Evolutionary conservation across 2,329 filamentous ascomycete genomes (phyloP), one percentile per base, ranked within the genome.

Genomic region (Byssothecium circinans): DNA sequence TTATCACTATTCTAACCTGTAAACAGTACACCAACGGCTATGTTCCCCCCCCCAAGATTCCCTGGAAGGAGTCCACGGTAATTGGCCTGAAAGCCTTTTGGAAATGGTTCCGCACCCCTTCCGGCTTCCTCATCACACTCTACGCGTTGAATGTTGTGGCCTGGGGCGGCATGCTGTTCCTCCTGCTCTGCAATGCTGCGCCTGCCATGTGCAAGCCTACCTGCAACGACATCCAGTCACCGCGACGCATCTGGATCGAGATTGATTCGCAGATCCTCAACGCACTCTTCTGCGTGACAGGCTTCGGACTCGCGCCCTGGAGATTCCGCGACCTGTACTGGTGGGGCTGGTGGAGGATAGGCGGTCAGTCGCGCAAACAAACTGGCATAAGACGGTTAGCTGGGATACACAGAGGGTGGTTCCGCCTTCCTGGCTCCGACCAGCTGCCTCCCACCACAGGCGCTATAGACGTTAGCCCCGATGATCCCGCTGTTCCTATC

Each of bases 151-250:
- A 92, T 54, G 81, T 95, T 17, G 82, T 95, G 8, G 91, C 88
- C 0, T 95, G 90, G 90, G 90, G 90, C 42, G 89, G 87, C 48
- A 95, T 95, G 90, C 78, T 95, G 27, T 95, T 95, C 72, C 75
- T 95, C 15, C 77, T 96, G 2, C 82, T 95, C 20, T 87, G 85
- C 75, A 89, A 90, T 61, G 89, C 79, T 19, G 76, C 82, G 2
- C 85, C 86, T 6, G 82, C 83, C 50, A 90, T 90, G 87, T 90
- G 89, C 75, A 67, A 74, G 65, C 69, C 74, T 78, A 57, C 85
- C 80, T 92, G 88, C 74, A 79, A 88, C 64, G 78, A 88, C 56
- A 85, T 89, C 65, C 76, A 89, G 61, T 90, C 87, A 0, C 84
- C 88, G 2, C 82, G 89, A n/a, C 78, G 87, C 17, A 85, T 85